Base-by-base conservation (phyloP, 768 basidiomycete species). In the Tulasnella sp. region DNA sequence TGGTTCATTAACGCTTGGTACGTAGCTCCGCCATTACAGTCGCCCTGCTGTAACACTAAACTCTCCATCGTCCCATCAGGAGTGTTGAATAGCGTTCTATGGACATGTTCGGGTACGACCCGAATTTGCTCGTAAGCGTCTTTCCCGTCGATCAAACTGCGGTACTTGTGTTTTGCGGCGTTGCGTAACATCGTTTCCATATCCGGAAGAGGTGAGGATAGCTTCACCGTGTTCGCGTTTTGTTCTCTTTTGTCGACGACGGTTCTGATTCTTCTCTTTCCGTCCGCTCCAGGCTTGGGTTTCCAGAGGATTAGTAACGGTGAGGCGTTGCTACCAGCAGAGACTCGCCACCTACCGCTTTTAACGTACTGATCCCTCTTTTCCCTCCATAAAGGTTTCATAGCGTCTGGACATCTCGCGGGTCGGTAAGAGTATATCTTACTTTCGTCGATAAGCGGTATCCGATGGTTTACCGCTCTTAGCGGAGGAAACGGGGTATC, bases 1-100 rank as follows among this genome's bases (percentile, higher is more conserved):
- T 77, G 72, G 3, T 81, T 84, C 69, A 86, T 83, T 0, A 82
- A 76, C 0, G 80, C 74, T 40, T 85, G 84, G 68, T 85, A 84
- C 0, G 83, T 83, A 0, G 83, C 77, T 0, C 82, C 84, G 0
- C 83, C 81, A 76, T 85, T 86, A 71, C 75, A 75, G 36, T 78
- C 77, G 1, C 78, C 79, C 45, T 77, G 78, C 76, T 71, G 79
- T 79, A 74, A 36, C 14, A 74, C 73, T 31, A 74, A 38, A 31
- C 73, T 74, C 31, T 74, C 73, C 73, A 74, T 74, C 2, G 73
- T 74, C 7, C 73, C 54, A n/a, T 74, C 73, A 2, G 73, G 73
- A 15, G 73, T 74, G 17, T 34, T 74, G 25, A 74, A 74, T 12
- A 74, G 37, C 40, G 73, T 74, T 38, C 73, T 14, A 25, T 38